phyloP scores from a whole-genome alignment of 2,329 filamentous ascomycete genomes.

The Talaromyces piceae region DNA sequence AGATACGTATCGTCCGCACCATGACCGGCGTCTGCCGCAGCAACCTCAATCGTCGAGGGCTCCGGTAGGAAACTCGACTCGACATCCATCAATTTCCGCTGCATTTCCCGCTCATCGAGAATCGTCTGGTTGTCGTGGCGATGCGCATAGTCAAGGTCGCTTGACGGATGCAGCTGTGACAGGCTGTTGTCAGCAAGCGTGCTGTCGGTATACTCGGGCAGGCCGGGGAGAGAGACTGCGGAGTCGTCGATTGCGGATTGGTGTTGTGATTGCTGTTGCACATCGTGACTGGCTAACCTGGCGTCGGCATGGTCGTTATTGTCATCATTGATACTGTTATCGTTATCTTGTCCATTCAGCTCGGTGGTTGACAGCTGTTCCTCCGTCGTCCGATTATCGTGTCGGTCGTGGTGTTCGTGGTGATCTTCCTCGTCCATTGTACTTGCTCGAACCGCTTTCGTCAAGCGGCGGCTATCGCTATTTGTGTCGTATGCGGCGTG shows the following conservation, averaged over 20 bases:
- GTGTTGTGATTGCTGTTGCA: too few relatives aligned
- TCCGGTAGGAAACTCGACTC: constrained; percentile 59
- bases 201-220: constrained; percentile 2
- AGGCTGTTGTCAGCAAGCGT: constrained; percentile 7
- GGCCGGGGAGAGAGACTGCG: constrained; percentile 1
- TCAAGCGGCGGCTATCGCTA: neutral
- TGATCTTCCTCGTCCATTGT: neutral
- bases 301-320: neutral
- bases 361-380: neutral
- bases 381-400: neutral
- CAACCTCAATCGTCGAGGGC: constrained; percentile 37
- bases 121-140: constrained; percentile 33
- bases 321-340: neutral
- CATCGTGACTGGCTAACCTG: neutral
- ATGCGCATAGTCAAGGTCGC: constrained; percentile 21
- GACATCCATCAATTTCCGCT: constrained; percentile 52
- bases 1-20: constrained; percentile 39
- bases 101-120: constrained; percentile 53
- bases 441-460: neutral
- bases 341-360: neutral
- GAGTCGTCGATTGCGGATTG: neutral
- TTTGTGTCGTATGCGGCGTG: neutral
- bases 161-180: neutral
- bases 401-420: neutral
- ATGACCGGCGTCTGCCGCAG: constrained; percentile 17